Base-by-base conservation (phyloP, 306 rosid genomes). In the Prunus padus region DNA sequence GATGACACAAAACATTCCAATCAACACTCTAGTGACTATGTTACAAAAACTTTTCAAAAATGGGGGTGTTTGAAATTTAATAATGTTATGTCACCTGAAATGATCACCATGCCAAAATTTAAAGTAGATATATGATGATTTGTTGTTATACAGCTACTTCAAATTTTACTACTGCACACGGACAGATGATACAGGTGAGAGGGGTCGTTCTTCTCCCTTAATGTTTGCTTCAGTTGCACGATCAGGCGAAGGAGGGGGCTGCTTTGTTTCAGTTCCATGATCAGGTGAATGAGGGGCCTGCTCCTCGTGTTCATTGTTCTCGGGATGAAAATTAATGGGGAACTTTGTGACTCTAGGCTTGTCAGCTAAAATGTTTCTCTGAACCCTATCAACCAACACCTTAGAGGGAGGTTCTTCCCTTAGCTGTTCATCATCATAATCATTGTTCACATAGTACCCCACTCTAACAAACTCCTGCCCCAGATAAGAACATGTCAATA, bases 401-500 rank as follows among this genome's bases (percentile, higher is more conserved):
- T 94, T 94, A 0, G 96, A 69, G 0, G 94, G 96, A 66, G 98
- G 98, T 71, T 94, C 97, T 82, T 94, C 98, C 61, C 97, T 90
- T 42, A 94, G 89, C 78, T 90, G 97, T 82, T 90, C 97, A 57
- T 94, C 97, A 67, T 81, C 96, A 69, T 94, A 94, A 74, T 94
- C 98, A 77, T 92, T 94, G 92, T 94, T 94, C 65, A 94, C 98
- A 55, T 90, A 94, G 80, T 90, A 94, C 44, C 97, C 98, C 73
- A 94, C 98, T 7, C 96, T 80, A 45, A 94, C 61, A 80, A 94
- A 94, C 79, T 94, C 95, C 71, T 94, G 97, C 59, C 97, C 93
- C 66, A 94, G 78, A 87, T 90, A 94, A 30, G 97, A 94, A 80
- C 97, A 94, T 11, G 97, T 92, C 76, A 92, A 81, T 42, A 92